Evolutionary conservation across 352 stramenopile species (phyloP).

Genomic region (Halophytophthora polymorphica): DNA sequence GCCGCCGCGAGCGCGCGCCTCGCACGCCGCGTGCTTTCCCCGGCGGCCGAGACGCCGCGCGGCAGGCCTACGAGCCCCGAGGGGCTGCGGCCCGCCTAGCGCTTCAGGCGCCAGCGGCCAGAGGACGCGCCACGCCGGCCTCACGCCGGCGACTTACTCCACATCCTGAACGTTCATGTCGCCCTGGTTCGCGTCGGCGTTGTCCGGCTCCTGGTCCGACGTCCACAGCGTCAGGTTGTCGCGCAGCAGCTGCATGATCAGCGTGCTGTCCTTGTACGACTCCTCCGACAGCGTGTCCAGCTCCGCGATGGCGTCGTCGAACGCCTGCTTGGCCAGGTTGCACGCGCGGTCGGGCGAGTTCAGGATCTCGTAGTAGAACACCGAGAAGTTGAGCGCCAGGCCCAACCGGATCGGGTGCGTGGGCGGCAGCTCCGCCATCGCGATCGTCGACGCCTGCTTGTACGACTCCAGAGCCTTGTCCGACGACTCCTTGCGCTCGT

Average conservation of each 20-base stretch:
- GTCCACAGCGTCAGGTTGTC: conserved; percentile 99
- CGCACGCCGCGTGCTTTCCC: too few species aligned
- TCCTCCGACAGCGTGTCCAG: conserved; percentile 99
- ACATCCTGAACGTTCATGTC: conserved; percentile 86
- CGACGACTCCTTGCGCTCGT: conserved; percentile 93
- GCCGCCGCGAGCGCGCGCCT: too few species aligned
- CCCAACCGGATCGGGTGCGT: conserved; percentile 99
- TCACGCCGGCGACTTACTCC: too few species aligned
- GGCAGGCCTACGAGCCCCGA: too few species aligned
- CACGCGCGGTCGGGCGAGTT: conserved; percentile 94
- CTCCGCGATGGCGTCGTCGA: conserved; percentile 99
- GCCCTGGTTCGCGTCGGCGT: conserved; percentile 88
- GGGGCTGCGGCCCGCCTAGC: too few species aligned
- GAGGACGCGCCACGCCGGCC: too few species aligned
- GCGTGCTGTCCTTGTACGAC: conserved; percentile 99
- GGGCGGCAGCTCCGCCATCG: conserved; percentile 94
- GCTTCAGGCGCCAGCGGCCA: too few species aligned
- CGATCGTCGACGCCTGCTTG: conserved; percentile 87
- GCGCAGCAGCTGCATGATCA: conserved; percentile 99
- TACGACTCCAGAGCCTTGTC: conserved; percentile 77
- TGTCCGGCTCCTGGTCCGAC: conserved; percentile 92
- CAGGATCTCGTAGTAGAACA: conserved; percentile 99
- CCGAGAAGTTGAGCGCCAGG: conserved; percentile 98
- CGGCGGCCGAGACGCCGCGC: too few species aligned
- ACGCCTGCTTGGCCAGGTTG: conserved; percentile 95